These are phyloP conservation scores for Diddensiella caesifluorescens DNA, from an alignment of 805 yeast genomes.

Conservation along the genomic window DNA sequence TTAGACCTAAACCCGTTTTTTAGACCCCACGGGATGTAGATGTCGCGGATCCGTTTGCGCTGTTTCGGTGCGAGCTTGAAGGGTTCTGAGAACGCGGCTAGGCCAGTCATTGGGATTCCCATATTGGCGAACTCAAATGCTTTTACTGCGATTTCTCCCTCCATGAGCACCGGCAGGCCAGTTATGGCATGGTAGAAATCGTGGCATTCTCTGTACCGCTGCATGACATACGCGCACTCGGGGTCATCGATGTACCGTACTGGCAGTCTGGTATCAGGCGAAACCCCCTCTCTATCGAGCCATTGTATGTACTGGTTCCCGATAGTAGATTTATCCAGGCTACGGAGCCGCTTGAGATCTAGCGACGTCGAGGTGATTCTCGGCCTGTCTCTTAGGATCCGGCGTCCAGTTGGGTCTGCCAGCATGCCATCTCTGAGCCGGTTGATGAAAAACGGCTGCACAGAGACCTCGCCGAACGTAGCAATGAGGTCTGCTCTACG, in stretches of 20 bases:
- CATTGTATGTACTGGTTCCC: slow-evolving; percentile 78
- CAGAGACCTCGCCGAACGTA: slow-evolving; percentile 77
- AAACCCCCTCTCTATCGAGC: slow-evolving; percentile 81
- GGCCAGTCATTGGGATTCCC: slow-evolving; percentile 91
- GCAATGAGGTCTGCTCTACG: slow-evolving; percentile 38
- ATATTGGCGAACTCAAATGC: slow-evolving; percentile 88
- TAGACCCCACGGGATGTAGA: slow-evolving; percentile 86
- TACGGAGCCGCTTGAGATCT: slow-evolving; percentile 53
- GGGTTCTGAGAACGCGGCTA: slow-evolving; percentile 89
- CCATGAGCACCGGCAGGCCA: slow-evolving; percentile 83
- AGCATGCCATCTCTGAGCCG: slow-evolving; percentile 69
- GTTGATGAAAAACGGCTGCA: slow-evolving; percentile 60
- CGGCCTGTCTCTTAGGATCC: slow-evolving; percentile 73
- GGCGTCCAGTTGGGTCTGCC: slow-evolving; percentile 66
- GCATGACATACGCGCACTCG: slow-evolving; percentile 87
- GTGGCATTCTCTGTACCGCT: slow-evolving; percentile 92
- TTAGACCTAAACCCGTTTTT: slow-evolving; percentile 64
- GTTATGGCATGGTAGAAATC: slow-evolving; percentile 93
- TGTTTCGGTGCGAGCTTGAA: slow-evolving; percentile 61
- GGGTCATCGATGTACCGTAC: slow-evolving; percentile 86
- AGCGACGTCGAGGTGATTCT: slow-evolving; percentile 70
- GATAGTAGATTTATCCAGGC: slow-evolving; percentile 60
- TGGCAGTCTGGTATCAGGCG: slow-evolving; percentile 88
- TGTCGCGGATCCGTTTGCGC: slow-evolving; percentile 54
- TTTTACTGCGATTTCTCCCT: slow-evolving; percentile 95